Percentiles rank a stretch among this genome's conserved stretches.
Evolutionary conservation across 257 asterid species (phyloP).

Genomic region (Ilex asprella): DNA sequence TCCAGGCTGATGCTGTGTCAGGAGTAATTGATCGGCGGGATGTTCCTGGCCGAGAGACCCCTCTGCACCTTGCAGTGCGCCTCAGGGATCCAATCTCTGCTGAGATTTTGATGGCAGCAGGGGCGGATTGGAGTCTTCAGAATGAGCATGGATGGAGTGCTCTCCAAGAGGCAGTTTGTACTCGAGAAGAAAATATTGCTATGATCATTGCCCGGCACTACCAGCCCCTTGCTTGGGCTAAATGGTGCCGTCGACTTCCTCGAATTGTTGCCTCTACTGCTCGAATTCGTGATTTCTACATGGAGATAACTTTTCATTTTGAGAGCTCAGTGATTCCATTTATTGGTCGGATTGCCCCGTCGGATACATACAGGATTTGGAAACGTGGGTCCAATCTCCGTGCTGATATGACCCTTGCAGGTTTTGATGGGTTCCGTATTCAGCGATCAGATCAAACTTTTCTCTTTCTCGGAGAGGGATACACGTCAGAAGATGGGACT

Average conservation of each 20-base stretch:
- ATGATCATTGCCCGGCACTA: conserved; percentile 94
- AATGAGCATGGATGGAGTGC: conserved; percentile 99
- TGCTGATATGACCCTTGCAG: conserved; percentile 99
- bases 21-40: conserved; percentile 83
- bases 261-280: conserved; percentile 83
- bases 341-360: conserved; percentile 96
- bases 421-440: conserved; percentile 96
- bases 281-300: conserved; percentile 90
- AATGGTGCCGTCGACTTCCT: conserved; percentile 99
- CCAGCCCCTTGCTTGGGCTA: conserved; percentile 99
- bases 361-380: conserved; percentile 96
- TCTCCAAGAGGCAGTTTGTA: conserved; percentile 98
- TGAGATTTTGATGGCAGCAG: conserved; percentile 96
- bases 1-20: conserved; percentile 72
- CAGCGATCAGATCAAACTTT: conserved; percentile 97
- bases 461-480: conserved; percentile 93
- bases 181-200: conserved; percentile 89
- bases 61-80: conserved; percentile 88
- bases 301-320: conserved; percentile 97
- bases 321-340: conserved; percentile 98
- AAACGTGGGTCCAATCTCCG: conserved; percentile 97
- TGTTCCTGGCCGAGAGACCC: conserved; percentile 97
- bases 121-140: conserved; percentile 99
- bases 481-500: conserved; percentile 58
- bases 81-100: conserved; percentile 70